Percentiles rank a stretch among this genome's conserved stretches.
Evolutionary conservation across 495 filamentous ascomycete genomes (phyloP).

Genomic region (Lophiotrema nucula): DNA sequence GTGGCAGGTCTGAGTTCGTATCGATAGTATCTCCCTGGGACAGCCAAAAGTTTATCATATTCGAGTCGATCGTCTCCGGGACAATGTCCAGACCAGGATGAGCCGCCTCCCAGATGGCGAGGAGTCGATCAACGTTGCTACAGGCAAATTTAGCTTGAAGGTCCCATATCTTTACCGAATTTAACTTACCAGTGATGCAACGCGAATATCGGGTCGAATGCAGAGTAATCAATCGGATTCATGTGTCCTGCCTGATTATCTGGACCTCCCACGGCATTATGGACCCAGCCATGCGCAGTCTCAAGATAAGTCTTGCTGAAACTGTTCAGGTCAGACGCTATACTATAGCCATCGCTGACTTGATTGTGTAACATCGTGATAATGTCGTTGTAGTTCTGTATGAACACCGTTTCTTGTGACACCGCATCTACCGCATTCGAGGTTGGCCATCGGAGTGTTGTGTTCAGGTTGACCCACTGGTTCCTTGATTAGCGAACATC

Average conservation of each 20-base stretch:
- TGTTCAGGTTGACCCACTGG: not conserved
- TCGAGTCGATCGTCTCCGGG: slow-evolving; percentile 19
- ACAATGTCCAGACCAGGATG: slow-evolving; percentile 38
- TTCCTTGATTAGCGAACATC: too few relatives aligned
- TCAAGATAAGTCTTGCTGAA: slow-evolving; percentile 12
- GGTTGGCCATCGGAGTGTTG: slow-evolving; percentile 15
- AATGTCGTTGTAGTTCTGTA: not conserved
- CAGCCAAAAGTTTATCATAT: slow-evolving; percentile 42
- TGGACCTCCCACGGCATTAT: slow-evolving; percentile 9
- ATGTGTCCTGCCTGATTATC: slow-evolving; percentile 11
- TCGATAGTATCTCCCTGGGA: slow-evolving; percentile 38
- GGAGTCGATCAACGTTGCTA: slow-evolving; percentile 50
- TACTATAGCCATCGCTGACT: not conserved
- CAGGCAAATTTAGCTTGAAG: slow-evolving; percentile 41
- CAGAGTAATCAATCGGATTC: slow-evolving; percentile 21
- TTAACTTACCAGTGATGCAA: slow-evolving; percentile 23
- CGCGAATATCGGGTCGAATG: slow-evolving; percentile 25
- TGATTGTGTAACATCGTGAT: not conserved
- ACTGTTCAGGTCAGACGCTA: not conserved
- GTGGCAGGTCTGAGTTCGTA: slow-evolving; percentile 46
- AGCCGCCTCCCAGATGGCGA: slow-evolving; percentile 47
- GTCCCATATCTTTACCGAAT: too few relatives aligned
- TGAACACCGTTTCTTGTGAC: slow-evolving; percentile 2
- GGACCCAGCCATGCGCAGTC: slow-evolving; percentile 8
- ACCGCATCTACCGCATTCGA: not conserved